A percentile compares a stretch with the other conserved stretches of the same genome.
These are phyloP conservation scores for Saitozyma sp. DNA, from an alignment of 768 basidiomycete species.

Conservation along the genomic window DNA sequence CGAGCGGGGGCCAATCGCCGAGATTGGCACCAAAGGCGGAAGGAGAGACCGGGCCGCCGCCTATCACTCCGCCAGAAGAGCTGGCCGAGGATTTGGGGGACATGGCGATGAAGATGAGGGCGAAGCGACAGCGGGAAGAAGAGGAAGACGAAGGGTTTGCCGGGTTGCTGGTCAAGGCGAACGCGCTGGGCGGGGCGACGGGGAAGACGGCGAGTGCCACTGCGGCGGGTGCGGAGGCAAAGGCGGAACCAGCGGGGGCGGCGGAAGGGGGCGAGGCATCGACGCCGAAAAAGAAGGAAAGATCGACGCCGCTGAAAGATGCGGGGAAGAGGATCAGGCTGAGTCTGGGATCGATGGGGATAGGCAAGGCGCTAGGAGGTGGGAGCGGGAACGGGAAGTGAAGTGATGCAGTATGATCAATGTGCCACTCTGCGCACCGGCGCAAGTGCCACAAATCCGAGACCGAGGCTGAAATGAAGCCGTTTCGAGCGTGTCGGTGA, in stretches of 20 bases:
- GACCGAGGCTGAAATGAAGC: neutral
- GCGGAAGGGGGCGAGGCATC: too few species aligned
- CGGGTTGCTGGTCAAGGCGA: conserved; percentile 27
- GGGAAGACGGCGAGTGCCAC: conserved; percentile 2
- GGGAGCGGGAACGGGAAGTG: neutral
- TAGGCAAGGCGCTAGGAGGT: conserved; percentile 29
- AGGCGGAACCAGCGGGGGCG: too few species aligned
- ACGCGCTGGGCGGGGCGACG: neutral
- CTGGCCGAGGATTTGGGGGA: conserved; percentile 48
- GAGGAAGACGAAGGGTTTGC: conserved; percentile 64
- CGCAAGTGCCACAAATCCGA: neutral
- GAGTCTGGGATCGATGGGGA: conserved; percentile 37
- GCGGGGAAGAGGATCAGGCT: conserved; percentile 32
- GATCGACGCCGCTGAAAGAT: conserved; percentile 13
- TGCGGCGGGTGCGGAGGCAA: neutral
- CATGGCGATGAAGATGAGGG: conserved; percentile 59
- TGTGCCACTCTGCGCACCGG: neutral
- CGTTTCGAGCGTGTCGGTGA: neutral
- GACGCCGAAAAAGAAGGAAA: neutral
- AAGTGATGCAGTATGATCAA: conserved; percentile 1
- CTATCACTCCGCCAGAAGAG: conserved; percentile 53
- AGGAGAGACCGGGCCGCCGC: conserved; percentile 1
- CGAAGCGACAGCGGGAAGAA: conserved; percentile 68
- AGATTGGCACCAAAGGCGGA: conserved; percentile 9
- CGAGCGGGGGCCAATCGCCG: conserved; percentile 11